Evolutionary conservation across 805 yeast genomes (phyloP).

Genomic region (Candida loeiensis): DNA sequence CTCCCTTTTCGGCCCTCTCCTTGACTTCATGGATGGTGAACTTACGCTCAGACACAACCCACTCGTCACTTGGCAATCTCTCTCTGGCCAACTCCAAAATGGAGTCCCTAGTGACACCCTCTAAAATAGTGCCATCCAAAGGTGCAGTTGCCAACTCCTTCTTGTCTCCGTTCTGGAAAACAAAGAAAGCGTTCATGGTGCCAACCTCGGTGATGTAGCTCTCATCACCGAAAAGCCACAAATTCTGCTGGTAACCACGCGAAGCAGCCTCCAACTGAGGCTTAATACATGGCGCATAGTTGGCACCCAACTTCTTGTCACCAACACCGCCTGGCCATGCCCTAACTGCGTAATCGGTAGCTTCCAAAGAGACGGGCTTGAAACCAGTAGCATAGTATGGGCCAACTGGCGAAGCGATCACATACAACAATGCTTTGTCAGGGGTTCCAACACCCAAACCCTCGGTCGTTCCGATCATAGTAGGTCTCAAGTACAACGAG

Average conservation of each 20-base stretch:
- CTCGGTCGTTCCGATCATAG: conserved; percentile 88
- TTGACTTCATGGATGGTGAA: conserved; percentile 77
- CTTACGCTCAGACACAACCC: conserved; percentile 83
- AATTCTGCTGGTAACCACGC: conserved; percentile 91
- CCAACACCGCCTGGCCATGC: conserved; percentile 99
- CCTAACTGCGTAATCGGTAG: conserved; percentile 93
- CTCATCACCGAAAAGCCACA: conserved; percentile 94
- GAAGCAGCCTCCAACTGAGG: conserved; percentile 89
- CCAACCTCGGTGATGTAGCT: conserved; percentile 90
- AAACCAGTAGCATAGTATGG: conserved; percentile 94
- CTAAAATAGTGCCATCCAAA: conserved; percentile 92
- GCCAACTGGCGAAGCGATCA: conserved; percentile 94
- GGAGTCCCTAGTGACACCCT: conserved; percentile 95
- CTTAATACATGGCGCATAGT: conserved; percentile 91
- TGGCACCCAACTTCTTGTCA: conserved; percentile 93
- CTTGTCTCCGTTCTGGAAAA: conserved; percentile 70
- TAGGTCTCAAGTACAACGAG: conserved; percentile 90
- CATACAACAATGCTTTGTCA: conserved; percentile 72
- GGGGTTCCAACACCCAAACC: conserved; percentile 87
- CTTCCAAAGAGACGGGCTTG: conserved; percentile 91
- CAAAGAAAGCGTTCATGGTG: conserved; percentile 93
- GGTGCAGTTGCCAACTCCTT: conserved; percentile 95
- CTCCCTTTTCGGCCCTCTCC: conserved; percentile 73
- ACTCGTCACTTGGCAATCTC: conserved; percentile 68
- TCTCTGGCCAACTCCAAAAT: conserved; percentile 72